These are phyloP conservation scores for Capsicum pubescens DNA, from an alignment of 257 asterid genomes.

Conservation along the genomic window DNA sequence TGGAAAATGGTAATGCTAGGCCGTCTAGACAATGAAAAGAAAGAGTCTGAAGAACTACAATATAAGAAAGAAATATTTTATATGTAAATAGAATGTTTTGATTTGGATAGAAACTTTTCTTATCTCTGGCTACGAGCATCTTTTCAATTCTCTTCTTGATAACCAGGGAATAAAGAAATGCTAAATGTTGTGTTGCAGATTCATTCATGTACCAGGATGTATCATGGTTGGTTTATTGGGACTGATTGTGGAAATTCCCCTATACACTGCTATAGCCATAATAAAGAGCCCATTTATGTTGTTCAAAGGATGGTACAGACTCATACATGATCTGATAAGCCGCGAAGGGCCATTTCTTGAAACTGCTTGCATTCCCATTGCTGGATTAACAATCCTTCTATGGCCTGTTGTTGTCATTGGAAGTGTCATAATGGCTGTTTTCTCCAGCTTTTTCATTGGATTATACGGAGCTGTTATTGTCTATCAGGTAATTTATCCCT, in stretches of 20 bases:
- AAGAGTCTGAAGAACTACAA: not conserved
- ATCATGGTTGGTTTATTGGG: constrained; percentile 78
- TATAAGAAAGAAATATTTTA: not conserved
- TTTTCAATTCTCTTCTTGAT: not conserved
- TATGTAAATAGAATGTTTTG: not conserved
- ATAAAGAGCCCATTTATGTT: constrained; percentile 88
- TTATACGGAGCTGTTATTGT: constrained; percentile 79
- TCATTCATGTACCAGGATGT: constrained; percentile 86
- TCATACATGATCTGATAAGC: constrained; percentile 82
- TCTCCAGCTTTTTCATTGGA: constrained; percentile 85
- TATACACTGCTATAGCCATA: constrained; percentile 74
- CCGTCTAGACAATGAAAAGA: not conserved
- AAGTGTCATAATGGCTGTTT: constrained; percentile 71
- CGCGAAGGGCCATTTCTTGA: constrained; percentile 95
- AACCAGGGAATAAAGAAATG: not conserved
- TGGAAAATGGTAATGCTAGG: not conserved
- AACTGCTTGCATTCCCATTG: constrained; percentile 94
- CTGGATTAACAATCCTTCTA: constrained; percentile 86
- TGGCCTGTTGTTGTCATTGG: constrained; percentile 92
- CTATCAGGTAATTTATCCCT: constrained; percentile 65
- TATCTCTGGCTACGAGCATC: not conserved
- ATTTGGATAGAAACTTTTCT: not conserved
- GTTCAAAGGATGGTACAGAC: constrained; percentile 93
- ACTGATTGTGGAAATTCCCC: constrained; percentile 83
- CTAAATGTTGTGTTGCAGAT: constrained; percentile 49